Percentiles rank a stretch among this genome's conserved stretches.
Conservation (phyloP, 108 stramenopile species). For the Conticribra guillardii region DNA sequence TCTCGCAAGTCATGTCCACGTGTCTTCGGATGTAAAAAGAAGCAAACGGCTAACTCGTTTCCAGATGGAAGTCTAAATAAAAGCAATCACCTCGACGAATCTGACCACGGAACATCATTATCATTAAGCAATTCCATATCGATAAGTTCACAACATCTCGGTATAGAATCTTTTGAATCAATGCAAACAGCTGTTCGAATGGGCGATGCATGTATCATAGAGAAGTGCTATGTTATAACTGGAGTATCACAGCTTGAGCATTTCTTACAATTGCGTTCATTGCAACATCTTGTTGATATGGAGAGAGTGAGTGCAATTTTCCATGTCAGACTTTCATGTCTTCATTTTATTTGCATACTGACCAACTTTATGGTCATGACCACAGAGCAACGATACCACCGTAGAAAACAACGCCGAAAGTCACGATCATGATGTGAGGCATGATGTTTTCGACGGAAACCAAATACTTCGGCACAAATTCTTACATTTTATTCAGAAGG, state of each 20-base stretch:
- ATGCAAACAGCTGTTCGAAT: constrained; percentile 1
- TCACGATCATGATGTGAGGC: no score
- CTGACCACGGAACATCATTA: no score
- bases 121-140: no score
- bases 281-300: constrained; percentile 20
- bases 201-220: constrained; percentile 4
- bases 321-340: not conserved
- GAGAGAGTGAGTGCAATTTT: constrained; percentile 1
- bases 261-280: constrained; percentile 9
- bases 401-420: not conserved
- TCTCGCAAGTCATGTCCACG: no score
- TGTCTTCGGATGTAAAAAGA: no score
- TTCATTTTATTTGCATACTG: no score
- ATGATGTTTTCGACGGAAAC: not conserved
- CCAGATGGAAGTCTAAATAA: no score
- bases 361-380: no score
- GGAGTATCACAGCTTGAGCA: constrained; percentile 14
- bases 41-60: no score
- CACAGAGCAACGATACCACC: no score
- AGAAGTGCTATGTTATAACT: constrained; percentile 25
- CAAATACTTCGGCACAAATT: not conserved
- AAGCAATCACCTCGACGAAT: no score
- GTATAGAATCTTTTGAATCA: constrained; percentile 5
- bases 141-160: not conserved
- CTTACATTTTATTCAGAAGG: not conserved